Evolutionary conservation across 2,329 filamentous ascomycete genomes (phyloP).

Genomic region (Phoma sp.): DNA sequence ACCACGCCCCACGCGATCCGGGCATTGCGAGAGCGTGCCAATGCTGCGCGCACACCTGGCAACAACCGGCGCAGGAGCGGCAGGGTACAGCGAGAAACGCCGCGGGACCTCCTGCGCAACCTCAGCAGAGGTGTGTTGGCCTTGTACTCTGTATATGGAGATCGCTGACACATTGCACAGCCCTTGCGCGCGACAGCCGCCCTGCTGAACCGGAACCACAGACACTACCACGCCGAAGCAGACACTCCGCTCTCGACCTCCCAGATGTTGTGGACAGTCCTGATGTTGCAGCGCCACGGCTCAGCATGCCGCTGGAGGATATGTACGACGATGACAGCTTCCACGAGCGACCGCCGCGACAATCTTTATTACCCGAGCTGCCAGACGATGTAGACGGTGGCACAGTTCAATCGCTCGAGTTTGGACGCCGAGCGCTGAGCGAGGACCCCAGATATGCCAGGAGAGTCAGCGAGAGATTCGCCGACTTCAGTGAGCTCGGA

Average conservation of each 20-base stretch:
- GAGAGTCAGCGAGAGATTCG: conserved; percentile 60
- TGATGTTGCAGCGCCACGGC: conserved; percentile 48
- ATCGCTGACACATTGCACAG: conserved; percentile 34
- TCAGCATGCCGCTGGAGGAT: conserved; percentile 52
- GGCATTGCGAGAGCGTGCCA: conserved; percentile 59
- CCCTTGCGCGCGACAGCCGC: conserved; percentile 57
- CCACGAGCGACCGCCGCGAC: conserved; percentile 47
- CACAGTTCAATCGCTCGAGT: conserved; percentile 59
- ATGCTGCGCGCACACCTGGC: conserved; percentile 58
- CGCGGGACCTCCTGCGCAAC: conserved; percentile 60
- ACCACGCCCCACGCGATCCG: conserved; percentile 63
- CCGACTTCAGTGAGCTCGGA: conserved; percentile 51
- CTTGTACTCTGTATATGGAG: not conserved
- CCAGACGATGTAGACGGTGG: conserved; percentile 47
- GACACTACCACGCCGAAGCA: conserved; percentile 33
- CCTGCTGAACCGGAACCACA: conserved; percentile 57
- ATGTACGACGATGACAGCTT: conserved; percentile 53
- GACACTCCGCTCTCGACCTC: conserved; percentile 48
- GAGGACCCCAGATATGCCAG: conserved; percentile 51
- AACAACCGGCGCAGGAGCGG: conserved; percentile 57
- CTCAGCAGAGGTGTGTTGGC: conserved; percentile 56
- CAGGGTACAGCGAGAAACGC: conserved; percentile 60
- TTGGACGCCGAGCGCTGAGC: conserved; percentile 49
- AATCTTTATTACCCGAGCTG: conserved; percentile 45
- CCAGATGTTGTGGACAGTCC: conserved; percentile 57